phyloP scores from a whole-genome alignment of 441 rosid genomes.

The Capsella rubella region DNA sequence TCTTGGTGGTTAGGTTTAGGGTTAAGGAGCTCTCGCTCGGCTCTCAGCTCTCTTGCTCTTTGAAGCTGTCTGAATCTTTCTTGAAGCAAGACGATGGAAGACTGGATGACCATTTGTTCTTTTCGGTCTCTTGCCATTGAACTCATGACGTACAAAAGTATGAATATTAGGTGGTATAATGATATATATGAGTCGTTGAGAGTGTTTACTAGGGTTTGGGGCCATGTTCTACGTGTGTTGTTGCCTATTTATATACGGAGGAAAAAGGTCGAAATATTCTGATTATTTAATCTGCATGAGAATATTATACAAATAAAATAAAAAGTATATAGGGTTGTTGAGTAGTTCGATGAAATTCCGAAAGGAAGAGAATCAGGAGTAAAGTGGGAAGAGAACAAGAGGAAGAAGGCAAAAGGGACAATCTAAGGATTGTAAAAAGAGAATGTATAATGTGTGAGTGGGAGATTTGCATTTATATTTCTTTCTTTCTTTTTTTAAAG shows the following conservation, averaged over 20 bases:
- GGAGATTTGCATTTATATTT: slow-evolving; percentile 31
- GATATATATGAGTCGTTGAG: slow-evolving; percentile 37
- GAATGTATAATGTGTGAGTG: slow-evolving; percentile 47
- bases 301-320: slow-evolving; percentile 45
- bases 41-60: slow-evolving; percentile 70
- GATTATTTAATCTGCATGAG: slow-evolving; percentile 47
- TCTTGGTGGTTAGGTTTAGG: slow-evolving; percentile 43
- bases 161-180: neutral
- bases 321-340: slow-evolving; percentile 52
- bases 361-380: slow-evolving; percentile 49
- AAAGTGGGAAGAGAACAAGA: slow-evolving; percentile 48
- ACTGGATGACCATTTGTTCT: slow-evolving; percentile 53
- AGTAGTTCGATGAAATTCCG: slow-evolving; percentile 64
- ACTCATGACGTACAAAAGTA: slow-evolving; percentile 32
- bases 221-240: slow-evolving; percentile 31
- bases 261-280: slow-evolving; percentile 26
- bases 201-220: slow-evolving; percentile 30
- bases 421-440: slow-evolving; percentile 49
- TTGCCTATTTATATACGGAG: slow-evolving; percentile 46
- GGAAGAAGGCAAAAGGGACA: slow-evolving; percentile 45
- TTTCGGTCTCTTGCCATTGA: slow-evolving; percentile 56
- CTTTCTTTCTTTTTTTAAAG: neutral
- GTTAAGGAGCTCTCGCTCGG: slow-evolving; percentile 56
- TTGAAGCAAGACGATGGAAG: slow-evolving; percentile 76
- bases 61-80: slow-evolving; percentile 75